phyloP scores from a whole-genome alignment of 225 moss, liverwort and hornwort genomes.

The Pleurozium schreberi region DNA sequence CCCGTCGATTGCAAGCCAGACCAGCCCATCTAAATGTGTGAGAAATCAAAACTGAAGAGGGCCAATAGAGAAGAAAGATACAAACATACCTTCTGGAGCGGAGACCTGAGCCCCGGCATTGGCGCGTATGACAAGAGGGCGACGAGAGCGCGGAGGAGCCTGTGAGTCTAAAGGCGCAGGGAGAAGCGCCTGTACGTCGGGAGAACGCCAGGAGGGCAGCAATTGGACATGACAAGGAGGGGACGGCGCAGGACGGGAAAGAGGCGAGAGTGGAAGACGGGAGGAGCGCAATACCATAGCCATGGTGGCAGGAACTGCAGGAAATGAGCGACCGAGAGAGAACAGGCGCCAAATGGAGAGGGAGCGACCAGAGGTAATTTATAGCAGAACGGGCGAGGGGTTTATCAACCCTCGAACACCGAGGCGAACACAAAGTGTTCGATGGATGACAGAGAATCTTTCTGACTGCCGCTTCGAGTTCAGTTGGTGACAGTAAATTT shows the following conservation, averaged over 20 bases:
- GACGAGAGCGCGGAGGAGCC: not conserved
- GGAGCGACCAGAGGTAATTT: not conserved
- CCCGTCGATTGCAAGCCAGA: not conserved
- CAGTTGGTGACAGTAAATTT: no score
- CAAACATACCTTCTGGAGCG: constrained; percentile 12
- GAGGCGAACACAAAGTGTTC: no score
- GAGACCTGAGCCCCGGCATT: constrained; percentile 15
- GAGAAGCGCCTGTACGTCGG: constrained; percentile 1
- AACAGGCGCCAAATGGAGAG: not conserved
- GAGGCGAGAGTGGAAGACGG: not conserved
- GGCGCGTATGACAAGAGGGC: not conserved
- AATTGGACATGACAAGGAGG: not conserved
- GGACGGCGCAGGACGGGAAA: not conserved
- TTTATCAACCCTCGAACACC: no score
- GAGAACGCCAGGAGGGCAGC: not conserved
- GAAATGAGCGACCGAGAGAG: not conserved
- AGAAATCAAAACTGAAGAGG: not conserved
- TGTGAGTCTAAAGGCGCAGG: not conserved
- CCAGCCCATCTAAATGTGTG: not conserved
- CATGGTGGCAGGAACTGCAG: not conserved
- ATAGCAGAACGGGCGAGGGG: no score
- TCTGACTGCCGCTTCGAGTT: no score
- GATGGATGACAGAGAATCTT: no score
- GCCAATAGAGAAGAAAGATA: not conserved
- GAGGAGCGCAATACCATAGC: not conserved